phyloP scores from a whole-genome alignment of 257 asterid genomes.

The Cordia subcordata region DNA sequence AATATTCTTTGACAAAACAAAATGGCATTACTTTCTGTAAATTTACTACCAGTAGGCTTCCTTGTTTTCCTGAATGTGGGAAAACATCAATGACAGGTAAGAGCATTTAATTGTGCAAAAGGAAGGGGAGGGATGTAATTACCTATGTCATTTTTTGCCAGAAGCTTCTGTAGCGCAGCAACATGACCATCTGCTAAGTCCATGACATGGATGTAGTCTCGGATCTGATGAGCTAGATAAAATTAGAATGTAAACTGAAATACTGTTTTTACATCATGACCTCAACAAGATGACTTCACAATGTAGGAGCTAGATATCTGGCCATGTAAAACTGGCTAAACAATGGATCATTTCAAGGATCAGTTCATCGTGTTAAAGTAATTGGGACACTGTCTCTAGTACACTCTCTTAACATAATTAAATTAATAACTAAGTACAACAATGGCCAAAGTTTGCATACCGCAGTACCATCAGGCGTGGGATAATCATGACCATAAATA shows the following conservation, averaged over 20 bases:
- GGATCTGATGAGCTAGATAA: conserved; percentile 41
- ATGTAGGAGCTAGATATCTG: too few relatives aligned
- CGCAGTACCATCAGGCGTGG: conserved; percentile 94
- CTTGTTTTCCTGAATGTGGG: neutral
- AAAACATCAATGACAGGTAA: neutral
- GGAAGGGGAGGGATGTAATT: neutral
- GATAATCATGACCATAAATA: conserved; percentile 88
- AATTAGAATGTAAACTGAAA: neutral
- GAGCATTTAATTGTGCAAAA: neutral
- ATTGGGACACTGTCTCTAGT: neutral
- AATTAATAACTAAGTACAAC: neutral
- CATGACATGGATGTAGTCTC: conserved; percentile 98
- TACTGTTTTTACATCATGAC: neutral
- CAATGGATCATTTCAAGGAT: neutral
- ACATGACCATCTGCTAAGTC: conserved; percentile 98
- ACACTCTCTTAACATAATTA: neutral
- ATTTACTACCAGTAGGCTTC: neutral
- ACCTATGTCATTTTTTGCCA: conserved; percentile 57
- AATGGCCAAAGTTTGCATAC: conserved; percentile 27
- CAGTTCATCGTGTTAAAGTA: neutral
- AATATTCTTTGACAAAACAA: neutral
- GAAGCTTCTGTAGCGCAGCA: conserved; percentile 75
- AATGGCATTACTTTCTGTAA: too few relatives aligned
- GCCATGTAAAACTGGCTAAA: too few relatives aligned
- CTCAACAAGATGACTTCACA: neutral